Base-by-base conservation (phyloP, 2,329 filamentous ascomycete species). In the Aaosphaeria pasadenensis region DNA sequence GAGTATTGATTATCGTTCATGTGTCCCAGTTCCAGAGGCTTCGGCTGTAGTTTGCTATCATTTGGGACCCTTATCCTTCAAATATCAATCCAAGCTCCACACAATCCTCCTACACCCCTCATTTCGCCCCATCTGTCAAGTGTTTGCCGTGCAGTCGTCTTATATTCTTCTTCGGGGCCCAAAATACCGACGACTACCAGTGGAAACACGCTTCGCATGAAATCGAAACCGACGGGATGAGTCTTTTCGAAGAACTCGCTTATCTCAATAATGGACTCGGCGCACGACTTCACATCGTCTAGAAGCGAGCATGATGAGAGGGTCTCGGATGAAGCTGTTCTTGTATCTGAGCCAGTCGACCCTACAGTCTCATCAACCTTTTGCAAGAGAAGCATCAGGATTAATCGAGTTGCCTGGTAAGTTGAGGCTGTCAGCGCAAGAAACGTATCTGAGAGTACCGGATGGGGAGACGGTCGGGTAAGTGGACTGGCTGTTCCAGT, bases 191-290 rank as follows among this genome's bases (percentile, higher is more conserved):
- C 62, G 4, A 60, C 53, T 0, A 65, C 54, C 1, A 68, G 40
- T 0, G 63, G 63, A 7, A 59, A 55, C 2, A 65, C 54, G 28
- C 51, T 56, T 1, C 61, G 53, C 39, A 66, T 53, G 24, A 64
- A 57, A 29, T 63, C 59, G 30, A 63, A 63, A 0, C 61, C 60
- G 5, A 62, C 50, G 0, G 59, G 54, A 30, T 58, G 55, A 2
- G 51, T 56, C 9, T 50, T 57, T 41, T 63, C 61, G 13, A 64
- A 31, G 36, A 48, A 53, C 7, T 30, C 33, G 5, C 51, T 44
- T n/a, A 52, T 56, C 4, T 53, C 35, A 3, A 63, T 39, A 13
- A 63, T 52, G 4, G 46, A 36, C 40, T 43, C 39, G 9, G 57
- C 45, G 11, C 42, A 52, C 29, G 13, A 17, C 3, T 33, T 43